These are phyloP conservation scores for Cladosporium sp. DNA, from an alignment of 2,329 filamentous ascomycete genomes.

Conservation along the genomic window DNA sequence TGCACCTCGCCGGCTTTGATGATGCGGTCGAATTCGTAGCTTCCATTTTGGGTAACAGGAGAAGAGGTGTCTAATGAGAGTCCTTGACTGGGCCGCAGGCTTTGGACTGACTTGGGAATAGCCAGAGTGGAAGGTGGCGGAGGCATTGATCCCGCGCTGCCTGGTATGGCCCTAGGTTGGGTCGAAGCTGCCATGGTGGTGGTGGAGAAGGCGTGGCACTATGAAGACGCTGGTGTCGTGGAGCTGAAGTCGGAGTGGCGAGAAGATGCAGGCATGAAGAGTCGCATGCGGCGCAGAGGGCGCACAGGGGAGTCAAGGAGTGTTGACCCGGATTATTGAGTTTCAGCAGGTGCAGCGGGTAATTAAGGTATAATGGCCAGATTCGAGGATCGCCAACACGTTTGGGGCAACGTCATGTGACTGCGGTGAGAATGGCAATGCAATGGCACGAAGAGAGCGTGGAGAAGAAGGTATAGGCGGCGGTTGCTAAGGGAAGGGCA, in stretches of 20 bases:
- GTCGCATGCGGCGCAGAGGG: neutral
- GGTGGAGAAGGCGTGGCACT: neutral
- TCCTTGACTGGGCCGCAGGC: constrained; percentile 21
- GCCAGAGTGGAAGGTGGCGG: constrained; percentile 15
- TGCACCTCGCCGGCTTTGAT: constrained; percentile 84
- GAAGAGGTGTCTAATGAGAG: constrained; percentile 68
- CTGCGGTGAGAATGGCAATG: neutral
- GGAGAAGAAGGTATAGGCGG: neutral
- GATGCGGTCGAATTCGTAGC: constrained; percentile 93
- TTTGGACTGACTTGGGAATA: constrained; percentile 25
- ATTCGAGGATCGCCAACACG: constrained; percentile 8
- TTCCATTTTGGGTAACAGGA: constrained; percentile 90
- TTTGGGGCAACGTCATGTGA: neutral
- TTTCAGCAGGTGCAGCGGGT: constrained; percentile 15
- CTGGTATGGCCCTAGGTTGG: constrained; percentile 17
- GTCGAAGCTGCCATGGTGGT: neutral
- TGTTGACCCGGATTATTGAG: constrained; percentile 16
- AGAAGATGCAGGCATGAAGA: constrained; percentile 17
- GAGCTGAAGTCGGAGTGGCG: neutral
- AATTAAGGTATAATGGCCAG: constrained; percentile 10
- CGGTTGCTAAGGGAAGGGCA: neutral
- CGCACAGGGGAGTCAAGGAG: constrained; percentile 7
- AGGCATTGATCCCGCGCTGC: constrained; percentile 10
- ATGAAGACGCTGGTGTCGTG: neutral
- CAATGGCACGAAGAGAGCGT: constrained; percentile 1